Evolutionary conservation across 1,284 basidiomycete species (phyloP).

Genomic region (Serendipita sp.): DNA sequence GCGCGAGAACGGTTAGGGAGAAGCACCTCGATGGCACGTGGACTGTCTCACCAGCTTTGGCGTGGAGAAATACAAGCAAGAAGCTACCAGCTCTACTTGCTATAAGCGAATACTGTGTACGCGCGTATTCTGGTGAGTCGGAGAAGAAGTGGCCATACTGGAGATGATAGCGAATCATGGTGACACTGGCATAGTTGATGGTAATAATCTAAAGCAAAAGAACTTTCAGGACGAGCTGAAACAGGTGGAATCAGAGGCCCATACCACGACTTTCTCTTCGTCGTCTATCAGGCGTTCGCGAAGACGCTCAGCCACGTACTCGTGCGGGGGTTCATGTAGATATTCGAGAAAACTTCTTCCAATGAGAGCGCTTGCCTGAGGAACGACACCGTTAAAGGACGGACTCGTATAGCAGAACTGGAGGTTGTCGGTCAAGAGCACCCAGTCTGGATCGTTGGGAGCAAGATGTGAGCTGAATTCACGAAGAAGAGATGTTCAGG

Average conservation of each 20-base stretch:
- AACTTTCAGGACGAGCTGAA: background rate
- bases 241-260: background rate
- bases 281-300: background rate
- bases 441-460: conserved; percentile 1
- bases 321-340: background rate
- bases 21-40: background rate
- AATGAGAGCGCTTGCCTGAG: background rate
- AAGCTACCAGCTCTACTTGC: conserved; percentile 4
- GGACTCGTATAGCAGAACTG: conserved; percentile 4
- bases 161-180: background rate
- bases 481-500: background rate
- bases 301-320: background rate
- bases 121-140: background rate
- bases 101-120: background rate
- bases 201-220: background rate
- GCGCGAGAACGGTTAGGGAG: background rate
- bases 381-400: background rate
- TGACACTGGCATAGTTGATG: background rate
- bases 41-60: background rate
- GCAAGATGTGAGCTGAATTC: background rate
- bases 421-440: background rate
- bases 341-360: conserved; percentile 3
- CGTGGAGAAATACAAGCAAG: background rate
- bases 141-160: background rate
- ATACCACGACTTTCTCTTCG: background rate